Base-by-base conservation (phyloP, 169 alveolate species). In the Sarcocystis neurona region DNA sequence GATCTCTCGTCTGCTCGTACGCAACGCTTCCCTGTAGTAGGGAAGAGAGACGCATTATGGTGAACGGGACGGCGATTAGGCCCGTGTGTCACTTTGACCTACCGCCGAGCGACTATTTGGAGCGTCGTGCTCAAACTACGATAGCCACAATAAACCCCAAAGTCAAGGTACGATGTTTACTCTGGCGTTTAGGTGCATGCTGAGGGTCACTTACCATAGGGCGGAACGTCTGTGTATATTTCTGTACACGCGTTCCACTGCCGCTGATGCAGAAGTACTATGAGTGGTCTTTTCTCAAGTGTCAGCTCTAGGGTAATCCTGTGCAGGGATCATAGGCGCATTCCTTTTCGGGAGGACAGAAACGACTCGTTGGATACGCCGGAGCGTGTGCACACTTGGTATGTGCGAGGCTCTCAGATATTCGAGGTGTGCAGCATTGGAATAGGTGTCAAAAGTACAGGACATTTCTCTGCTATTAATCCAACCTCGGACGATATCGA, bases 21-120 rank as follows among this genome's bases (percentile, higher is more conserved):
- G 72, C 89, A 3, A 41, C 86, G 72, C 77, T 90, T 93, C 84
- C 91, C 94, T 87, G 89, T 32, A 37, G 27, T 18, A 32, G 43
- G 27, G 53, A 87, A 2, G 46, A 72, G n/a, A 12, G 79, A 27
- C 37, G 75, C n/a, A 43, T 90, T 44, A 70, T 68, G 46, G 92
- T 88, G 5, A 34, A 75, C 79, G 92, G 89, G 79, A 39, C 79
- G 27, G 92, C 89, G 20, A 96, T 95, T 78, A 93, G 99, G 80
- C 99, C 99, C 10, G 88, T 97, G 20, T 96, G 98, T 79, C 99
- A 97, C 93, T 94, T 97, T 84, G 99, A 97, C 92, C 91, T 97
- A 41, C 96, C 96, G 41, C 88, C 91, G 66, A 72, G 85, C 53
- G 91, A 88, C 68, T 88, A 88, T 48, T 70, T 77, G 1, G 91